These are phyloP conservation scores for Bruguiera sexangula DNA, from an alignment of 345 rosid species.

Conservation along the genomic window DNA sequence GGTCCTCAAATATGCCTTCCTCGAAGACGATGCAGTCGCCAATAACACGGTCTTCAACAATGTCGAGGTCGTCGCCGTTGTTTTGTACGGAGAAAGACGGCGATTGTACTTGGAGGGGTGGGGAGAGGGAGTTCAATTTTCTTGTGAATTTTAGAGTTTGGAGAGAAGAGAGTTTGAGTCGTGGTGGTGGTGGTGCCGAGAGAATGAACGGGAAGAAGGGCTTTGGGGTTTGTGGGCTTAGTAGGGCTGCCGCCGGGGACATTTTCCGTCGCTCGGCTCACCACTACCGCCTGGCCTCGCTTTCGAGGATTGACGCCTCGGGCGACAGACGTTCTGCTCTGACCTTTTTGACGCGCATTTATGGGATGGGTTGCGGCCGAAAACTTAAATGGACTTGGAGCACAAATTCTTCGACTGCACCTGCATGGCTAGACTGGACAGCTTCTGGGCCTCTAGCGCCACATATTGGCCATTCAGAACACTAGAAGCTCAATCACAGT, in stretches of 20 bases:
- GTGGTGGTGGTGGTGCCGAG: background rate
- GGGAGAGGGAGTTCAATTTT: slow-evolving; percentile 35
- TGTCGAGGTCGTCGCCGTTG: background rate
- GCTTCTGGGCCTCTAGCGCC: too few species aligned
- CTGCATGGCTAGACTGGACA: too few species aligned
- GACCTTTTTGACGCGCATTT: too few species aligned
- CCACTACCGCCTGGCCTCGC: too few species aligned
- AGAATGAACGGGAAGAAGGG: slow-evolving; percentile 11
- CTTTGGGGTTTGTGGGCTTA: slow-evolving; percentile 18
- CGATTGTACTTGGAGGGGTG: slow-evolving; percentile 25
- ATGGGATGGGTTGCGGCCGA: too few species aligned
- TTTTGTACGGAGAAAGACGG: slow-evolving; percentile 31
- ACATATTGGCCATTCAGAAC: too few species aligned
- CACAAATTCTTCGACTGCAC: too few species aligned
- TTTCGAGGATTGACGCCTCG: background rate
- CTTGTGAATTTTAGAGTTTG: slow-evolving; percentile 25
- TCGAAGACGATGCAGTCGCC: slow-evolving; percentile 96
- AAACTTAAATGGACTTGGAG: too few species aligned
- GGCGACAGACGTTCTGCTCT: background rate
- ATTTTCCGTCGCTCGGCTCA: slow-evolving; percentile 6
- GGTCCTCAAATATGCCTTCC: slow-evolving; percentile 83
- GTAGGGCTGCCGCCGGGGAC: slow-evolving; percentile 26
- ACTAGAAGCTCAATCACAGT: too few species aligned
- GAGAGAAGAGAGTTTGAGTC: slow-evolving; percentile 12
- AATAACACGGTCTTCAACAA: slow-evolving; percentile 44